A percentile compares a stretch with the other conserved stretches of the same genome.
Conservation (phyloP, 257 asterid genomes). For the Solanum ahanhuiri region DNA sequence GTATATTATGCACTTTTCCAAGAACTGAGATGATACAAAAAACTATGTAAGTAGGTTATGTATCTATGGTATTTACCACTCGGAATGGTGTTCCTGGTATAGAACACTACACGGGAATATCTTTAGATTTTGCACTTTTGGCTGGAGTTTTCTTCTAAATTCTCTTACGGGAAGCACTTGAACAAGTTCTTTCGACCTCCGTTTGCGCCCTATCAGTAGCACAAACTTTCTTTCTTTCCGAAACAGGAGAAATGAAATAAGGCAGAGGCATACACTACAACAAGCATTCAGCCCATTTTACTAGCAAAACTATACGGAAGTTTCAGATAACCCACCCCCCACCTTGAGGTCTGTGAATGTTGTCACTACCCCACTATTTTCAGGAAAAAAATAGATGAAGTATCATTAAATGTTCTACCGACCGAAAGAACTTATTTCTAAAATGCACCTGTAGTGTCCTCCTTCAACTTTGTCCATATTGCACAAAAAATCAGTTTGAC, state of each 20-base stretch:
- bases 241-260: conserved; percentile 40
- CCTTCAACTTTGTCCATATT: neutral
- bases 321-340: neutral
- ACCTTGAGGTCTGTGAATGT: neutral
- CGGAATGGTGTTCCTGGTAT: conserved; percentile 81
- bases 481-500: neutral
- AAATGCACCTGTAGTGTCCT: neutral
- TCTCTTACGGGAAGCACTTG: conserved; percentile 17
- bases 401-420: neutral
- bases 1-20: neutral
- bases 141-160: conserved; percentile 24
- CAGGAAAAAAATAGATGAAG: neutral
- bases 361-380: neutral
- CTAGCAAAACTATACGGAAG: neutral
- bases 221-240: conserved; percentile 22
- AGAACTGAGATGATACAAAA: neutral
- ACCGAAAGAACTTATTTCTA: neutral
- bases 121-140: conserved; percentile 47
- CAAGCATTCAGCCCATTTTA: neutral
- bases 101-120: conserved; percentile 66
- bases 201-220: conserved; percentile 16
- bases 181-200: conserved; percentile 14
- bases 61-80: conserved; percentile 35
- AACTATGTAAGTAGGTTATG: neutral
- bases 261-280: neutral